Conservation (phyloP, 2,329 filamentous ascomycete genomes). For the Capronia coronata region DNA sequence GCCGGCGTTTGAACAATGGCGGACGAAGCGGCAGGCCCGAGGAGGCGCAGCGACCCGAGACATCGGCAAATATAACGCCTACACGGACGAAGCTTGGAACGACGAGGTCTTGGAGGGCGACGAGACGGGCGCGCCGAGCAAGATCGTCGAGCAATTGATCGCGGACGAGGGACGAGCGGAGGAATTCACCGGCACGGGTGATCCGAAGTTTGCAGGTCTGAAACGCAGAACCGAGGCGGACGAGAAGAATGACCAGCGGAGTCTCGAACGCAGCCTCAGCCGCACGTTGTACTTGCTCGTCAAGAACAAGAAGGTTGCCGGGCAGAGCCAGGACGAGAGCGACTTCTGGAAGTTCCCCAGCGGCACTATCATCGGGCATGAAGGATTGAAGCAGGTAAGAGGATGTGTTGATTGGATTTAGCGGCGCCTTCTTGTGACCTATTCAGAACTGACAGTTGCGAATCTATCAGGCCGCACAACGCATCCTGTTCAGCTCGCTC, state of each 20-base stretch:
- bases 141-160: constrained; percentile 63
- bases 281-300: constrained; percentile 84
- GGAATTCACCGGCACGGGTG: constrained; percentile 48
- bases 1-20: constrained; percentile 79
- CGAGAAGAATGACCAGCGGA: constrained; percentile 62
- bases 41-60: constrained; percentile 69
- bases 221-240: constrained; percentile 70
- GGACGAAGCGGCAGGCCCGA: constrained; percentile 72
- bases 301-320: constrained; percentile 45
- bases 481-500: constrained; percentile 67
- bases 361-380: constrained; percentile 65
- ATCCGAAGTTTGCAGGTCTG: constrained; percentile 59
- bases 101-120: constrained; percentile 80
- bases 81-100: constrained; percentile 72
- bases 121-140: constrained; percentile 56
- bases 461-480: constrained; percentile 63
- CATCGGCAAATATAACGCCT: constrained; percentile 75
- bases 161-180: constrained; percentile 60
- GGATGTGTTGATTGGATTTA: not conserved
- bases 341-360: constrained; percentile 71
- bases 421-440: too few relatives aligned
- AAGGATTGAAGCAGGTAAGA: constrained; percentile 78
- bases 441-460: not conserved
- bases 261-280: constrained; percentile 72
- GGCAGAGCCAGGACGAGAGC: constrained; percentile 32